Evolutionary conservation across 805 yeast species (phyloP), one percentile per base, ranked within the genome.

Genomic region (Schwanniomyces sp.): DNA sequence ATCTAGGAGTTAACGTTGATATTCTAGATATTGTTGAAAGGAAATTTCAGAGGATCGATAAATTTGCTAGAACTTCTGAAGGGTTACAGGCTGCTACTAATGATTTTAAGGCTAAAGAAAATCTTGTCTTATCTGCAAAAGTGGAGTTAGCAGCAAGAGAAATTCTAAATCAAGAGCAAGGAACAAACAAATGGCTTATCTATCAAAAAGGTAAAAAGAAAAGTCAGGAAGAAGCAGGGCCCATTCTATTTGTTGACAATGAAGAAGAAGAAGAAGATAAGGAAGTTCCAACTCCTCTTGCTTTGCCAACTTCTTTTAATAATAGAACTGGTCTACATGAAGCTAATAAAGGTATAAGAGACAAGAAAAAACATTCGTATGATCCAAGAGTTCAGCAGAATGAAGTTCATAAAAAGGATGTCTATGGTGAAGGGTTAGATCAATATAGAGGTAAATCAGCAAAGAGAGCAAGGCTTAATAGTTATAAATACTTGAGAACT

Each of bases 1-100:
- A 94, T 68, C 63, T 94, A 24, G 99, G 99, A 24, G 85, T 96
- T 45, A 95, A 91, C 64, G 94, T 91, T 38, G 97, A 91, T 66
- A 72, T 85, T 12, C 67, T 91, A 24, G 97, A 91, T 47, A 67
- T 86, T 39, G 86, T 90, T 28, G 97, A 91, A 60, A 75, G 91
- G 54, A 76, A 87, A 55, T 85, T 88, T 46, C 60, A 66, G 14
- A 69, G 71, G 42, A 72, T 80, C 51, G 82, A 79, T 49, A 62
- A 63, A 5, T 70, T 72, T 57, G 81, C 84, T 1, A 56, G 55
- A 14, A 64, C 80, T 0, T 43, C 54, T 1, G 61, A 63, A 10
- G 85, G 84, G 2, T 27, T 67, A 38, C 57, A 62, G 32, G 75
- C 82, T 0, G 76, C 79, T 2, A 80, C 86, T 0, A 65, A 66